Evolutionary conservation across 192 early-diverging fungal genomes (phyloP).

Genomic region (Chytriomyces confervae): DNA sequence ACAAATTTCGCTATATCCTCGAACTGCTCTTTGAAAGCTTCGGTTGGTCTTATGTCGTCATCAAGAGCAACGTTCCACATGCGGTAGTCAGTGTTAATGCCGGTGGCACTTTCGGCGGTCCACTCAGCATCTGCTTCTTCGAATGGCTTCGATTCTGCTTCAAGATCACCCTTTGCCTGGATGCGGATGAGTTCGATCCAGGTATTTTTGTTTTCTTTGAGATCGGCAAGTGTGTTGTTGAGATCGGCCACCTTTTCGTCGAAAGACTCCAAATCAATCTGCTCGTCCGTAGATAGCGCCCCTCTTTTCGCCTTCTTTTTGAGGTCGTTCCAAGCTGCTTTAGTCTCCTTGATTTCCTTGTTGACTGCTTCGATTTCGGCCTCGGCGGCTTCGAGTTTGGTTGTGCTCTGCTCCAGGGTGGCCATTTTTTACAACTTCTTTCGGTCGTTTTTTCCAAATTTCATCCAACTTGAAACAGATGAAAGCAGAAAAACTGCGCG

Average conservation of each 20-base stretch:
- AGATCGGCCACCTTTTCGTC: constrained; percentile 18
- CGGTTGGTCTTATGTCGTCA: constrained; percentile 16
- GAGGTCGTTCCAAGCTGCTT: background rate
- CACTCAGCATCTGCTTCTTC: constrained; percentile 28
- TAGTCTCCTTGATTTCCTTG: background rate
- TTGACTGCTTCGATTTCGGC: background rate
- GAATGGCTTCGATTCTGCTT: constrained; percentile 13
- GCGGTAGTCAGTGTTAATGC: constrained; percentile 10
- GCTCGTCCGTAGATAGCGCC: constrained; percentile 7
- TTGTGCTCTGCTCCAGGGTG: too few species aligned
- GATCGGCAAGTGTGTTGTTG: background rate
- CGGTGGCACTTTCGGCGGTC: constrained; percentile 30
- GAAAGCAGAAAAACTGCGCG: too few species aligned
- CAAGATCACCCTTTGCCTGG: background rate
- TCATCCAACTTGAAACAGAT: too few species aligned
- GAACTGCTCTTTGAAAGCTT: constrained; percentile 6
- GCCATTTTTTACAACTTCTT: too few species aligned
- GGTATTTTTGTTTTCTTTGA: constrained; percentile 19
- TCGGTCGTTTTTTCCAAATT: too few species aligned
- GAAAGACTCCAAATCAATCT: constrained; percentile 27
- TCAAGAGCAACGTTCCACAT: constrained; percentile 9
- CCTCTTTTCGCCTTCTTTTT: constrained; percentile 26
- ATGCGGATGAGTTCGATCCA: background rate
- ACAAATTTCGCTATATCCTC: constrained; percentile 9
- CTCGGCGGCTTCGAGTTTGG: background rate